Evolutionary conservation across 208 protist species (phyloP).

Genomic region (Leishmania guyanensis): DNA sequence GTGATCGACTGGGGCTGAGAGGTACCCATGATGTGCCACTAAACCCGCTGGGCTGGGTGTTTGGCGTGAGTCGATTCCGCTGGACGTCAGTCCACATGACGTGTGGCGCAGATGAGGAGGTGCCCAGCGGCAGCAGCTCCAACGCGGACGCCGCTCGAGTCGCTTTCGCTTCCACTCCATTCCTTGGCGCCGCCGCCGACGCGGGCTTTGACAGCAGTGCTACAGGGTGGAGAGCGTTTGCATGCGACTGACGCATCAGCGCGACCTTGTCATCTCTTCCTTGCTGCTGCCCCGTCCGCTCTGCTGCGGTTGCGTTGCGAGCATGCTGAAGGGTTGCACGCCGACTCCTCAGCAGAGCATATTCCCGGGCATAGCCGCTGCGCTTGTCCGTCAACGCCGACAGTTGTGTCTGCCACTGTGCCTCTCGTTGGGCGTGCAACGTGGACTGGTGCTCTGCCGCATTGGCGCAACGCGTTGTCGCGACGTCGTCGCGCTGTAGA

Average conservation of each 20-base stretch:
- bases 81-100: neutral
- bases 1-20: slow-evolving; percentile 26
- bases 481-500: slow-evolving; percentile 6
- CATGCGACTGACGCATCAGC: neutral
- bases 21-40: neutral
- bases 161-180: neutral
- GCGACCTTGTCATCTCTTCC: neutral
- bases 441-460: slow-evolving; percentile 16
- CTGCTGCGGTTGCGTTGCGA: neutral
- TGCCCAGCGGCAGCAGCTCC: neutral
- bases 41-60: neutral
- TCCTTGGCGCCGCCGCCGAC: neutral
- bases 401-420: slow-evolving; percentile 10
- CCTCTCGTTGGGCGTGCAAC: slow-evolving; percentile 7
- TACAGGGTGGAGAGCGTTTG: neutral
- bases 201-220: neutral
- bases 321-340: slow-evolving; percentile 10
- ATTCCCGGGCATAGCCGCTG: slow-evolving; percentile 11
- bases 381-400: neutral
- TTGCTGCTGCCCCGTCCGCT: neutral
- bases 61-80: neutral
- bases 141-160: neutral
- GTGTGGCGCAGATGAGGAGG: neutral
- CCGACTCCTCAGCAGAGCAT: slow-evolving; percentile 11
- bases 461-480: slow-evolving; percentile 10